A percentile compares a stretch with the other conserved stretches of the same genome.
These are phyloP conservation scores for Lecanicillium sp. DNA, from an alignment of 2,329 filamentous ascomycete genomes.

Conservation along the genomic window DNA sequence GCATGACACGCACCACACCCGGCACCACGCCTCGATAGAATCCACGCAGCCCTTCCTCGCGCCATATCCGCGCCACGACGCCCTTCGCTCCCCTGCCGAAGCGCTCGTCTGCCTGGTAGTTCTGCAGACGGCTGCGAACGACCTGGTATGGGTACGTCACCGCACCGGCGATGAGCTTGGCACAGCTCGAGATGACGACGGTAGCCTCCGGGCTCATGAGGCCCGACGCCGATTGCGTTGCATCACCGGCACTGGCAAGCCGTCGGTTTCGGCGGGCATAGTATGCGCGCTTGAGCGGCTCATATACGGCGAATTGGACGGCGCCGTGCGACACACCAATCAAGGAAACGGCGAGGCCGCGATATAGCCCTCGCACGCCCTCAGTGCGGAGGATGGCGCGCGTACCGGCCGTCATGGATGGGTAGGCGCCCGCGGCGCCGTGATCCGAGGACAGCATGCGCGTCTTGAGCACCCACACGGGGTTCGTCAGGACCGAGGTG, in stretches of 20 bases:
- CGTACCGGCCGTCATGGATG: slow-evolving; percentile 66
- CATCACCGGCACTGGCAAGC: slow-evolving; percentile 12
- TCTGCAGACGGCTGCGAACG: slow-evolving; percentile 80
- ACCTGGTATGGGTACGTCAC: slow-evolving; percentile 95
- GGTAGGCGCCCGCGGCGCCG: slow-evolving; percentile 70
- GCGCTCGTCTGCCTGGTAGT: slow-evolving; percentile 69
- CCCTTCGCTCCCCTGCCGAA: slow-evolving; percentile 68
- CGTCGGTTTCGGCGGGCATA: slow-evolving; percentile 36
- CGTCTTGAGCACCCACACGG: slow-evolving; percentile 97
- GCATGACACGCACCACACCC: slow-evolving; percentile 84
- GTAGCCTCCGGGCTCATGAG: slow-evolving; percentile 68
- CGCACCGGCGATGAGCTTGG: slow-evolving; percentile 84
- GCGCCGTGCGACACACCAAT: slow-evolving; percentile 88
- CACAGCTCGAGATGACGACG: slow-evolving; percentile 69
- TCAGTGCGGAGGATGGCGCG: slow-evolving; percentile 61
- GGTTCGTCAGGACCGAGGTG: slow-evolving; percentile 82
- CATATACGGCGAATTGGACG: slow-evolving; percentile 94
- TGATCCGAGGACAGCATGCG: slow-evolving; percentile 87
- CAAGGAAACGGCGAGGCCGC: slow-evolving; percentile 74
- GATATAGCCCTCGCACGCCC: slow-evolving; percentile 76
- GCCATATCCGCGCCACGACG: slow-evolving; percentile 68
- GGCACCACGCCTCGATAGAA: slow-evolving; percentile 91
- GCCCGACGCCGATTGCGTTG: slow-evolving; percentile 17
- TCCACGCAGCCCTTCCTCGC: slow-evolving; percentile 69
- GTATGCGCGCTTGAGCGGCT: slow-evolving; percentile 56